Evolutionary conservation across 805 yeast species (phyloP), one percentile per base, ranked within the genome.

Genomic region (Schizosaccharomyces japonicus): DNA sequence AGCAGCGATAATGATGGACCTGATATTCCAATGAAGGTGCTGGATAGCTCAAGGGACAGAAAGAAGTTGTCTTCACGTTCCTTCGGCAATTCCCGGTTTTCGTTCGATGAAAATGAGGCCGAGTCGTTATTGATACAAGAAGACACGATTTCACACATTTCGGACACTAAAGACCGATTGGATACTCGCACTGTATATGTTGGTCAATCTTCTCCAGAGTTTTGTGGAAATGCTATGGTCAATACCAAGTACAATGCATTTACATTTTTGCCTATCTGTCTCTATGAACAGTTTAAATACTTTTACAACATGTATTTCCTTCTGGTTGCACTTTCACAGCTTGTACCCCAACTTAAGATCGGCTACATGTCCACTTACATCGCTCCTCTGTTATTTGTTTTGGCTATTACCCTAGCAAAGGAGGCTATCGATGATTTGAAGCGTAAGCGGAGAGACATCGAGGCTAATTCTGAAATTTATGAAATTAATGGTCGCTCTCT

Each of bases 401-500:
- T 90, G 36, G 66, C 80, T 0, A 93, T 90, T 4, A 92, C 98
- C 1, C 85, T 92, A 94, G 66, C 78, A 54, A 90, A 90, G 60
- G 99, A 90, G 60, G 96, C 95, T 0, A 68, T 80, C 54, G 99
- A 90, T 63, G 99, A 90, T 62, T 71, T 87, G 7, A 80, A 78
- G 50, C 75, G 99, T 58, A 71, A 96, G 47, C 71, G 90, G 52
- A 72, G 99, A 52, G 99, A 90, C 60, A 67, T 66, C 42, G 96
- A 85, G 55, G 83, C 92, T 45, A 90, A 90, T 57, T 73, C 72
- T 56, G 95, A 90, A 61, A 60, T 68, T 3, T 90, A 77, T 58
- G 85, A 80, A 54, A 82, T 83, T 2, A 31, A 52, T n/a, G 56
- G 57, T n/a, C 45, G 49, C 28, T 50, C 46, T 30, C 26, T 30